These are phyloP conservation scores for Aspergillus egyptiacus DNA, from an alignment of 495 filamentous ascomycete species.

Conservation along the genomic window DNA sequence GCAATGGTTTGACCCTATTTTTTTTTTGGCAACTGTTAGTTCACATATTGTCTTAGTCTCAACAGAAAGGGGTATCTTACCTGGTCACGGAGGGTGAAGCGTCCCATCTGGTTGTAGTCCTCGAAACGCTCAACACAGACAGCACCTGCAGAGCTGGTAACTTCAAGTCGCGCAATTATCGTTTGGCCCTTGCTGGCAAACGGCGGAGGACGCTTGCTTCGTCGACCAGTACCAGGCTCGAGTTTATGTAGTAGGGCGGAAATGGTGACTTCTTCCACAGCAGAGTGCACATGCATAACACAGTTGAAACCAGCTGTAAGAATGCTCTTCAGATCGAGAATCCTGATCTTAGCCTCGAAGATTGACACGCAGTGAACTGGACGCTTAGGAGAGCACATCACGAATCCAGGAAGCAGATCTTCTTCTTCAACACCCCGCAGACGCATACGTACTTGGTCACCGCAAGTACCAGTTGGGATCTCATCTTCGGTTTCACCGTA, in stretches of 20 bases:
- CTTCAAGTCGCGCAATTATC: conserved; percentile 87
- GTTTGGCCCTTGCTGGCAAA: conserved; percentile 89
- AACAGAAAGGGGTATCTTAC: conserved; percentile 49
- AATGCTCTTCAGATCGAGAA: conserved; percentile 94
- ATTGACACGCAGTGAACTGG: conserved; percentile 81
- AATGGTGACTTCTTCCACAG: conserved; percentile 94
- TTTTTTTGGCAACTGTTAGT: conserved; percentile 12
- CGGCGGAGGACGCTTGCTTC: conserved; percentile 85
- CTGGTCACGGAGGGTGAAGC: conserved; percentile 93
- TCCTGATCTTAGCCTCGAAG: conserved; percentile 94
- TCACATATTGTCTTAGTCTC: background rate
- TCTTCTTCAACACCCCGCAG: conserved; percentile 95
- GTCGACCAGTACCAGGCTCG: conserved; percentile 91
- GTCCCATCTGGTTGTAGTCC: conserved; percentile 88
- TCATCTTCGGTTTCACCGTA: conserved; percentile 98
- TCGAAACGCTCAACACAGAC: conserved; percentile 92
- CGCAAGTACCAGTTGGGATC: conserved; percentile 68
- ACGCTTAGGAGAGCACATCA: conserved; percentile 86
- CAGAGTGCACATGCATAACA: conserved; percentile 83
- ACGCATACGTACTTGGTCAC: conserved; percentile 90
- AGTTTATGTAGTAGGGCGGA: conserved; percentile 82
- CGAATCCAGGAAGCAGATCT: conserved; percentile 94
- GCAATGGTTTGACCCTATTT: conserved; percentile 95
- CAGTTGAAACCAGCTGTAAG: conserved; percentile 86
- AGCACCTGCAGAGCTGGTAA: conserved; percentile 73